Percentiles rank a stretch among this genome's conserved stretches.
Evolutionary conservation across 306 rosid species (phyloP).

Genomic region (Castanea sativa): DNA sequence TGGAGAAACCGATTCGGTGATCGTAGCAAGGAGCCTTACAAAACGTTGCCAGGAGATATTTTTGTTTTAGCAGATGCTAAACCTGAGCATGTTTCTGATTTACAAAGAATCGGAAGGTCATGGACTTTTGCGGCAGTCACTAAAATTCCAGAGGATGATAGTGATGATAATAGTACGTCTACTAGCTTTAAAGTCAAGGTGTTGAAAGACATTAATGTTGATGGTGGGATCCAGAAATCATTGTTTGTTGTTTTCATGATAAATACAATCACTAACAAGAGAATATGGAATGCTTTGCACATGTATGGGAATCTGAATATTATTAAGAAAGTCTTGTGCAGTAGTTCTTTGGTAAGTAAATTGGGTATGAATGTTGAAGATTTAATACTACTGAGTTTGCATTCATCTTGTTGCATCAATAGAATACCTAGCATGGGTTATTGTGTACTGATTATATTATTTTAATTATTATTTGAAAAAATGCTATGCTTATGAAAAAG

Average conservation of each 20-base stretch:
- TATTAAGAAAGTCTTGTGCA: conserved; percentile 34
- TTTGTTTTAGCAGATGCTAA: conserved; percentile 54
- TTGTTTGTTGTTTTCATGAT: conserved; percentile 44
- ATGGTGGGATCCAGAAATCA: conserved; percentile 18
- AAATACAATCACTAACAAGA: conserved; percentile 41
- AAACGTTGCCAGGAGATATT: conserved; percentile 63
- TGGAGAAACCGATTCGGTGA: conserved; percentile 53
- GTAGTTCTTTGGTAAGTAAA: conserved; percentile 42
- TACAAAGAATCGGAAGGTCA: conserved; percentile 43
- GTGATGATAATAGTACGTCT: conserved; percentile 27
- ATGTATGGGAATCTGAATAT: conserved; percentile 32
- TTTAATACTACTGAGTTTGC: not conserved
- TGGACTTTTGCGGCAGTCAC: conserved; percentile 52
- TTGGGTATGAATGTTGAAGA: not conserved
- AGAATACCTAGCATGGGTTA: too few species aligned
- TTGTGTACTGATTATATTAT: too few species aligned
- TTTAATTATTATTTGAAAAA: too few species aligned
- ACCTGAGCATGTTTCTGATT: conserved; percentile 47
- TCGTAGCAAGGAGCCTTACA: conserved; percentile 57
- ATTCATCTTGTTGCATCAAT: not conserved
- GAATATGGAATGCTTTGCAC: conserved; percentile 63
- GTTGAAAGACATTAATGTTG: conserved; percentile 27
- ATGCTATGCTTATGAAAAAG: too few species aligned
- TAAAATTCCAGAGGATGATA: conserved; percentile 31
- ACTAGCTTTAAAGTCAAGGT: conserved; percentile 43